These are phyloP conservation scores for Wakefieldia striispora DNA, from an alignment of 768 basidiomycete genomes.

Conservation along the genomic window DNA sequence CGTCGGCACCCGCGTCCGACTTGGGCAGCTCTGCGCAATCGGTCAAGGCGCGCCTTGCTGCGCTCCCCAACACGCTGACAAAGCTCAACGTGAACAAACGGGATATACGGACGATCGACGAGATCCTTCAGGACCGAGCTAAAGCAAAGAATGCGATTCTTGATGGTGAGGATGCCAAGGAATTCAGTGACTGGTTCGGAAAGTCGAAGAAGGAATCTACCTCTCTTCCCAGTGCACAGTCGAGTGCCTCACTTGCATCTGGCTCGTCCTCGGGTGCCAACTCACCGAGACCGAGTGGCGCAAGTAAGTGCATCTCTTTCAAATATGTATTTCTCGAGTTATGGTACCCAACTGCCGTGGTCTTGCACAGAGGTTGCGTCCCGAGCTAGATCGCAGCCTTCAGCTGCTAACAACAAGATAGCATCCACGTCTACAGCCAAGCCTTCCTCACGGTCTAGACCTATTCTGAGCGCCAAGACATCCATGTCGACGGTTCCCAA, in stretches of 20 bases:
- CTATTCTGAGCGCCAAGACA: conserved; percentile 6
- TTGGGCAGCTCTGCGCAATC: conserved; percentile 39
- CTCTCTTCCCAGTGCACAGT: conserved; percentile 30
- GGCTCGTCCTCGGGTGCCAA: conserved; percentile 41
- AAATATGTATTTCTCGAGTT: not conserved
- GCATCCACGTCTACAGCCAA: conserved; percentile 10
- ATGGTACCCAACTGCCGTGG: conserved; percentile 15
- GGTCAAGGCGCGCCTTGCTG: conserved; percentile 63
- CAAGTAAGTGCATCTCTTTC: conserved; percentile 33
- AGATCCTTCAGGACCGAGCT: conserved; percentile 68
- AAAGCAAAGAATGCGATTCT: conserved; percentile 53
- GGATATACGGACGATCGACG: conserved; percentile 80
- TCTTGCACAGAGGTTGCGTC: conserved; percentile 14
- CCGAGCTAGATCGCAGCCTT: conserved; percentile 12
- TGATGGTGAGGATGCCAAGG: conserved; percentile 70
- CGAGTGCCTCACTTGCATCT: conserved; percentile 36
- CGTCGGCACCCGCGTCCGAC: conserved; percentile 31
- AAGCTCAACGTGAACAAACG: conserved; percentile 74
- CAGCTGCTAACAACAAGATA: conserved; percentile 17
- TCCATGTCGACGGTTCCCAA: conserved; percentile 12
- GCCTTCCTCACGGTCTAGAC: conserved; percentile 11
- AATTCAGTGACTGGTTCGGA: conserved; percentile 78
- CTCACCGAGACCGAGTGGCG: conserved; percentile 35
- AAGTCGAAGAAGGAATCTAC: conserved; percentile 45
- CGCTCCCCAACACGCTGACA: conserved; percentile 65